phyloP scores from a whole-genome alignment of 2,329 filamentous ascomycete genomes.

The Seiridium unicorne region DNA sequence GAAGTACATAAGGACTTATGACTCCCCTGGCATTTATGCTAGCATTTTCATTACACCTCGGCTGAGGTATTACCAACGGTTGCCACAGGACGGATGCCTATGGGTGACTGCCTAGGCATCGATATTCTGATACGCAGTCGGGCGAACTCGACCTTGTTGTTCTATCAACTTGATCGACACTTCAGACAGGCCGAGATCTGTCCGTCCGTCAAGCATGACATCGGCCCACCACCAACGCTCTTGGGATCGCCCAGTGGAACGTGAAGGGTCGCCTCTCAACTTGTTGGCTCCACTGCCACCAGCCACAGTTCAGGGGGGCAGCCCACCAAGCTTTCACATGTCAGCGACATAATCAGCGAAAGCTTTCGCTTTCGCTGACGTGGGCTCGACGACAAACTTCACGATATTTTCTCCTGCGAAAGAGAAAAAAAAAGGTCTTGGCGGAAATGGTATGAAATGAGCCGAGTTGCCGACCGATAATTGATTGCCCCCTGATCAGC shows the following conservation, averaged over 20 bases:
- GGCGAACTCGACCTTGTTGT: not conserved
- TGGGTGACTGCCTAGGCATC: not conserved
- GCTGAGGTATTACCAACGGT: too few relatives aligned
- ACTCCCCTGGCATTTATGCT: too few relatives aligned
- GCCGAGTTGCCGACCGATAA: too few relatives aligned
- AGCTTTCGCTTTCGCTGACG: too few relatives aligned
- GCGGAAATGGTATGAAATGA: too few relatives aligned
- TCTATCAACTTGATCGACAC: not conserved
- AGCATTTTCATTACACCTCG: too few relatives aligned
- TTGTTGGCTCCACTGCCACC: not conserved
- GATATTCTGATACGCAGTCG: not conserved
- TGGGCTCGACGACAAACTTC: too few relatives aligned
- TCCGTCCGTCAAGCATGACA: not conserved
- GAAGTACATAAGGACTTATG: too few relatives aligned
- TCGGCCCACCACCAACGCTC: not conserved
- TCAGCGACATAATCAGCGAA: not conserved
- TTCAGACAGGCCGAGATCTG: not conserved
- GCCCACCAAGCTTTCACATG: not conserved
- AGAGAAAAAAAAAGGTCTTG: too few relatives aligned
- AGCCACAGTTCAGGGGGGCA: not conserved
- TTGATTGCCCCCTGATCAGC: too few relatives aligned
- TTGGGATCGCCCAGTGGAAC: not conserved
- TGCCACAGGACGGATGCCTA: too few relatives aligned
- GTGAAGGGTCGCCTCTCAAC: not conserved
- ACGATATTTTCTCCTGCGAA: too few relatives aligned